Evolutionary conservation across 352 stramenopile species (phyloP), one percentile per base, ranked within the genome.

Genomic region (Pythium diclinum): DNA sequence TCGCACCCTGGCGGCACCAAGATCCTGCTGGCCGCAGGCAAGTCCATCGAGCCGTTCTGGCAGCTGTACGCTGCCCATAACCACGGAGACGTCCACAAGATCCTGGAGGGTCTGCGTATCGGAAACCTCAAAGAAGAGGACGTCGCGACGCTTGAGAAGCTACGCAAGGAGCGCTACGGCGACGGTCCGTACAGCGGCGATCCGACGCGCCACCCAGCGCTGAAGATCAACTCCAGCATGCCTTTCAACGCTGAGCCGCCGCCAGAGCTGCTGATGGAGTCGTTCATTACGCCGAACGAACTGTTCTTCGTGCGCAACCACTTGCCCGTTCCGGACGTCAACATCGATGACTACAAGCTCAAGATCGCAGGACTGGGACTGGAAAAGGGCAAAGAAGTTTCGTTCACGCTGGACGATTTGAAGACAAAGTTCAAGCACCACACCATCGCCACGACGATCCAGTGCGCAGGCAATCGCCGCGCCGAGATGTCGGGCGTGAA

Each of bases 251-350:
- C 93, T 1, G 96, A 99, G 79, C 89, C 95, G 5, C 95, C 96
- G 9, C 64, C 79, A 3, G 83, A 97, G 64, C 72, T 99, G 38
- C 78, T 99, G 19, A 97, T 96, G 53, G 71, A 97, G 68, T 89
- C 81, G 52, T 99, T 98, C 69, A 91, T 98, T 63, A 99, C 97
- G 10, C 97, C 97, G 6, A 96, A 94, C 65, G 89, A 97, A 6
- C 71, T 99, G 11, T 99, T 98, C 76, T 99, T 99, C 71, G 97
- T 99, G 65, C 81, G 97, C 5, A 97, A 99, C 81, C 97, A 99
- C 75, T 84, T 99, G 65, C 96, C 97, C 2, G 97, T 99, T 2
- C 97, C 97, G 0, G 69, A 97, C 9, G 75, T 96, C 21, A 77
- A 94, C 48, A 61, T 71, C 5, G 74, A 88, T 9, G 73, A 75